phyloP scores from a whole-genome alignment of 148 eudicot species.

The Pouteria glomerata region DNA sequence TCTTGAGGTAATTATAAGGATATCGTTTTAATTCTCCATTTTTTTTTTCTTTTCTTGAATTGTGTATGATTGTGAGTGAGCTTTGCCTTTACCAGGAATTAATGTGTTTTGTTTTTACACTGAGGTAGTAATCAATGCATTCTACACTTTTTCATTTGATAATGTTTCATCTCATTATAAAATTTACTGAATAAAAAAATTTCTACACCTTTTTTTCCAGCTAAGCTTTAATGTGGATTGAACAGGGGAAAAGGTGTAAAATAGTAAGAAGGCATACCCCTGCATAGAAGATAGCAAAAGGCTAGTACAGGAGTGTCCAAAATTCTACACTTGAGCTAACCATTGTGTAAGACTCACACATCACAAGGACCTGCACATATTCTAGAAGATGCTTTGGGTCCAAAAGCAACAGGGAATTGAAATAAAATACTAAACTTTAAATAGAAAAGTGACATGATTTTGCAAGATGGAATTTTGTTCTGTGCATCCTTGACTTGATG shows the following conservation, averaged over 20 bases:
- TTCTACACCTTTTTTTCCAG: too few relatives aligned
- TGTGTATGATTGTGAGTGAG: not conserved
- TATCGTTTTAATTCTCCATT: not conserved
- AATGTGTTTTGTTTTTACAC: not conserved
- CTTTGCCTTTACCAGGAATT: not conserved
- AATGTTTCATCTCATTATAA: not conserved
- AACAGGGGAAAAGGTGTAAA: too few relatives aligned
- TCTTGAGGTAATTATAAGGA: conserved; percentile 57
- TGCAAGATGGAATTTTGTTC: not conserved
- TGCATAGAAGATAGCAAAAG: not conserved
- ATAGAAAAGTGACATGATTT: not conserved
- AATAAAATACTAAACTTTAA: not conserved
- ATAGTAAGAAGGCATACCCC: too few relatives aligned
- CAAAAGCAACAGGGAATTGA: not conserved
- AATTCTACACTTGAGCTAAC: not conserved
- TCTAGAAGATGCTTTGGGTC: not conserved
- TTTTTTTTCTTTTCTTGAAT: not conserved
- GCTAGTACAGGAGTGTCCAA: too few relatives aligned
- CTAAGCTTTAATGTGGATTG: too few relatives aligned
- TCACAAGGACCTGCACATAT: not conserved
- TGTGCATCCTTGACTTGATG: too few relatives aligned
- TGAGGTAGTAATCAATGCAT: not conserved
- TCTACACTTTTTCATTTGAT: not conserved
- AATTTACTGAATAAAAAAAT: too few relatives aligned
- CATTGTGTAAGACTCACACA: not conserved